Evolutionary conservation across 139 green algal genomes (phyloP), one percentile per base, ranked within the genome.

Genomic region (Chlorella vulgaris): DNA sequence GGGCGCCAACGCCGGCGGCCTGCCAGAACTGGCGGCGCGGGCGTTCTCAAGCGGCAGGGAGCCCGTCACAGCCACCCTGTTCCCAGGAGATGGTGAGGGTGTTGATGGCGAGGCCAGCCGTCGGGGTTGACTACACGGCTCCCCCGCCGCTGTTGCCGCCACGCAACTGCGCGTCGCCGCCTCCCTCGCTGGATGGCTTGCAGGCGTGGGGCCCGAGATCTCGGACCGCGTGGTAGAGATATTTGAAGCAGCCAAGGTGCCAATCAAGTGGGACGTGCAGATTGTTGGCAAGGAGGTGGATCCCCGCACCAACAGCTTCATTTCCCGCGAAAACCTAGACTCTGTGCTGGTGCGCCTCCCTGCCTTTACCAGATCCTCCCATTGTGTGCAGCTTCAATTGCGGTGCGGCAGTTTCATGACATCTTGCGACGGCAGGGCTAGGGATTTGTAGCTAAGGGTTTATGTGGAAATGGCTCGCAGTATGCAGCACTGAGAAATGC

Each of bases 251-350:
- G 95, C 93, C 3, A 42, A 84, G 8, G 93, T 91, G 15, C 91
- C 94, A 4, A 92, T 98, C 31, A 70, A 88, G 19, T 99, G 96
- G 96, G 96, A 99, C 67, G 95, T 97, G 88, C 95, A 98, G 81
- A 62, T 90, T 28, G 90, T 98, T 26, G 89, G 90, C 68, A 95
- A 93, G 39, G 86, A 86, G 15, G 91, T 96, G 4, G 96, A 99
- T 84, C 91, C 93, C 22, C 86, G 93, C 40, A 99, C 96, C 39
- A 98, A 97, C 88, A 95, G 88, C 75, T 95, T 98, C 80, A 90
- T 99, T 38, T 97, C 92, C 10, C 88, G 93, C 31, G 95, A 97
- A 68, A 98, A 97, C 88, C 86, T 99, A 66, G 96, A 99, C 86
- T 97, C 93, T 4, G 94, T 99, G 58, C 85, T 96, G 91, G 94